Base-by-base conservation (phyloP, 192 early-diverging fungal genomes). In the Coemansia sp. region DNA sequence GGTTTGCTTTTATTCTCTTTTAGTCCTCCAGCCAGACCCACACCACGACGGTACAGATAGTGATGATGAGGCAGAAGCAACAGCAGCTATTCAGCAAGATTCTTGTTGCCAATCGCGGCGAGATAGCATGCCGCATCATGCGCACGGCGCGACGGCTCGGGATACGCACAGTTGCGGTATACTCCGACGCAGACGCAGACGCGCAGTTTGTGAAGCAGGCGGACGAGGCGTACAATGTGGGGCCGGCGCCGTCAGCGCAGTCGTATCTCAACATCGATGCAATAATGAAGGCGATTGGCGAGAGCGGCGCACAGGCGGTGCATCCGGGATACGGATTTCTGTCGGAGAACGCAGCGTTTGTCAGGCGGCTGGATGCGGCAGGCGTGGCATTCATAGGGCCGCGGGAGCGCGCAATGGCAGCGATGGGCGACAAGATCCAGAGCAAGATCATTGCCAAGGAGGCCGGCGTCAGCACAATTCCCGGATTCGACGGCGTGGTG, bases 321-420 rank as follows among this genome's bases (percentile, higher is more conserved):
- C 96, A 98, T 68, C 96, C 96, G 0, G 94, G 91, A 4, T 98
- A 98, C 76, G 96, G 96, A 2, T 98, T 98, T 82, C 83, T 98
- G 61, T 92, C 90, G n/a, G 96, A 98, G 73, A 98, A 95, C 74
- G 70, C 87, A 3, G 41, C 72, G 40, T 96, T 98, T 88, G 94
- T 93, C 18, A 71, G 89, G 71, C 84, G 87, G 19, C 85, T 96
- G 32, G 89, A 92, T 22, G 78, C 86, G 3, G 86, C 84, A 11
- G 90, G 90, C 36, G 85, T 94, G 8, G 81, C 86, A 2, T 93
- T 93, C 66, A 90, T 93, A 42, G 91, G 91, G 5, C 91, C 91
- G 6, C 77, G 84, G 0, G 84, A 85, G 46, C 56, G 71, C 32
- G 90, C 91, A 3, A 90, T 93, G 87, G 88, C 87, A 6, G 83